phyloP scores from a whole-genome alignment of 169 alveolate genomes.

The Plasmodium falciparum region DNA sequence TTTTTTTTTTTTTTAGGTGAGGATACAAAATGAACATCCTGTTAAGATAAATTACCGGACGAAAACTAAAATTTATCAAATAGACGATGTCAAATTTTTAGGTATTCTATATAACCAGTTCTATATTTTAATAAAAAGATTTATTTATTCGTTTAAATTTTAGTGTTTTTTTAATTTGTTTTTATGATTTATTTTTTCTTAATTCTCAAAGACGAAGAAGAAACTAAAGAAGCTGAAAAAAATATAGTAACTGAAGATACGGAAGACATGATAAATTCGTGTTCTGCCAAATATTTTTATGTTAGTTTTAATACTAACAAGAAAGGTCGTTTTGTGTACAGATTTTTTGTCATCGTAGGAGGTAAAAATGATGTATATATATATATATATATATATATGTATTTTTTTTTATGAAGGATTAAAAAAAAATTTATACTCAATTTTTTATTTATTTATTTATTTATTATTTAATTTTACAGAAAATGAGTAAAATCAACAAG shows the following conservation, averaged over 20 bases:
- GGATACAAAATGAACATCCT: constrained; percentile 61
- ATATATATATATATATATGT: too few relatives aligned
- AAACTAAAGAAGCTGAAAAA: constrained; percentile 59
- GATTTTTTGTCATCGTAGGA: constrained; percentile 62
- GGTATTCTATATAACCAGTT: constrained; percentile 18
- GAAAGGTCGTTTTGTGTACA: constrained; percentile 57
- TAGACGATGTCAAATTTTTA: constrained; percentile 30
- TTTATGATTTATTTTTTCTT: neutral
- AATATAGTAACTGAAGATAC: constrained; percentile 22
- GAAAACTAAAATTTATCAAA: constrained; percentile 56
- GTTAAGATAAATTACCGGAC: constrained; percentile 56
- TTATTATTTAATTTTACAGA: constrained; percentile 16
- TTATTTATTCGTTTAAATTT: neutral
- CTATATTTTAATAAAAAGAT: constrained; percentile 2
- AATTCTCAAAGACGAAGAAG: constrained; percentile 43
- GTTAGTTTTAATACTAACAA: constrained; percentile 39
- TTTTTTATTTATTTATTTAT: neutral
- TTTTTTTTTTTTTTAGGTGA: constrained; percentile 41
- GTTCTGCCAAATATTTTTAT: constrained; percentile 48
- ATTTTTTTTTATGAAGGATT: neutral
- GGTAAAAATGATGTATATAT: constrained; percentile 22
- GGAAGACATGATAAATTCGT: constrained; percentile 64
- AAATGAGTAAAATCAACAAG: constrained; percentile 22
- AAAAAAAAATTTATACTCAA: neutral
- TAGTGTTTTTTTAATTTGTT: neutral